These are phyloP conservation scores for Xylaria arbuscula DNA, from an alignment of 2,329 filamentous ascomycete species.

Conservation along the genomic window DNA sequence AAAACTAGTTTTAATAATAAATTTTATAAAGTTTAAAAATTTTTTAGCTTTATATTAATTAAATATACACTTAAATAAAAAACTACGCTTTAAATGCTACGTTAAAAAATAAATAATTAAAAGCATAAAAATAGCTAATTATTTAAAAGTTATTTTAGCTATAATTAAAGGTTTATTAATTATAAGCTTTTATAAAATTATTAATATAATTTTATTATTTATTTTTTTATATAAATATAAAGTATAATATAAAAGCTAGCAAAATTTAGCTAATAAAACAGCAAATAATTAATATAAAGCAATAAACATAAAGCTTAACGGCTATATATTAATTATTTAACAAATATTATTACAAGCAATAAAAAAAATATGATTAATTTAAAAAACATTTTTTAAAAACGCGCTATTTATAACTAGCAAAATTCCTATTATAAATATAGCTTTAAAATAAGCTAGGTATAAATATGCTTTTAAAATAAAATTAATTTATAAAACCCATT, in stretches of 20 bases:
- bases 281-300: not conserved
- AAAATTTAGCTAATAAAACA: conserved; percentile 11
- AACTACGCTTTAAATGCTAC: conserved; percentile 10
- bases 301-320: conserved; percentile 2
- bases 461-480: not conserved
- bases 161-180: not conserved
- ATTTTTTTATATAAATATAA: conserved; percentile 22
- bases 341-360: not conserved
- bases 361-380: not conserved
- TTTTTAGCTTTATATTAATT: not conserved
- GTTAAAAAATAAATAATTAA: conserved; percentile 8
- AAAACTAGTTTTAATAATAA: not conserved
- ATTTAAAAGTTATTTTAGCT: conserved; percentile 9
- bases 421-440: not conserved
- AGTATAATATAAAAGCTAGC: conserved; percentile 18
- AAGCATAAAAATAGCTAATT: conserved; percentile 18
- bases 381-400: not conserved
- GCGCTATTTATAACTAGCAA: not conserved
- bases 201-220: conserved; percentile 12
- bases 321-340: conserved; percentile 9
- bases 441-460: not conserved
- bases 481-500: not conserved
- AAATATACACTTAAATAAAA: conserved; percentile 17
- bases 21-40: conserved; percentile 3
- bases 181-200: conserved; percentile 11